phyloP scores from a whole-genome alignment of 305 asterid genomes.

The Rubia peregrina region DNA sequence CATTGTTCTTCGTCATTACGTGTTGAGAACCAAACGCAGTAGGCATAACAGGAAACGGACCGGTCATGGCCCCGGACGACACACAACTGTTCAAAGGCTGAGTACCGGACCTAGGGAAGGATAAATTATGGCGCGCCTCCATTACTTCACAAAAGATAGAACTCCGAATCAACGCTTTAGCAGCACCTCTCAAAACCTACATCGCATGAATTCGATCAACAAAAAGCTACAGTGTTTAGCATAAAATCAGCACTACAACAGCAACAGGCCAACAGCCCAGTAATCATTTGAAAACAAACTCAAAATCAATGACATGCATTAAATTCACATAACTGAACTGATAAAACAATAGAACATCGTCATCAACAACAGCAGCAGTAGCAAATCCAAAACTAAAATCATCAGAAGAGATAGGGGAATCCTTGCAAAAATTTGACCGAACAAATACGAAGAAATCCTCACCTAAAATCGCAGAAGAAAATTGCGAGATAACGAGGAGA shows the following conservation, averaged over 20 bases:
- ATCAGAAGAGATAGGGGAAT: background rate
- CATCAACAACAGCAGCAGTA: conserved; percentile 1
- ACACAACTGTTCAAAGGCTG: conserved; percentile 48
- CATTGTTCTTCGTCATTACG: conserved; percentile 31
- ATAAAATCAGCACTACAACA: background rate
- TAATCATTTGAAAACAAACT: background rate
- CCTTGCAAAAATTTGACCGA: background rate
- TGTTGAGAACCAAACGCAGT: conserved; percentile 36
- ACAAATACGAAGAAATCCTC: conserved; percentile 10
- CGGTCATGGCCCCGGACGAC: conserved; percentile 46
- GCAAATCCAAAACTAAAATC: background rate
- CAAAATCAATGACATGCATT: background rate
- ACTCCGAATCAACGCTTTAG: conserved; percentile 9
- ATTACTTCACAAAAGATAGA: conserved; percentile 24
- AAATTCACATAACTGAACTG: background rate
- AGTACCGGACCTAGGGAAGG: conserved; percentile 53
- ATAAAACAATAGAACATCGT: background rate
- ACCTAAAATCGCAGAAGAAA: conserved; percentile 40
- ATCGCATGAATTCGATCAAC: background rate
- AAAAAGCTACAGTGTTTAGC: background rate
- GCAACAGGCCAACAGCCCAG: no score
- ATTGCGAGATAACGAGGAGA: conserved; percentile 23
- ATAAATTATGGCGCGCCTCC: conserved; percentile 60
- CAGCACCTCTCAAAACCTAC: conserved; percentile 7
- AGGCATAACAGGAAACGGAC: conserved; percentile 53